These are phyloP conservation scores for Fusarium sp. DNA, from an alignment of 2,329 filamentous ascomycete species.

Conservation along the genomic window DNA sequence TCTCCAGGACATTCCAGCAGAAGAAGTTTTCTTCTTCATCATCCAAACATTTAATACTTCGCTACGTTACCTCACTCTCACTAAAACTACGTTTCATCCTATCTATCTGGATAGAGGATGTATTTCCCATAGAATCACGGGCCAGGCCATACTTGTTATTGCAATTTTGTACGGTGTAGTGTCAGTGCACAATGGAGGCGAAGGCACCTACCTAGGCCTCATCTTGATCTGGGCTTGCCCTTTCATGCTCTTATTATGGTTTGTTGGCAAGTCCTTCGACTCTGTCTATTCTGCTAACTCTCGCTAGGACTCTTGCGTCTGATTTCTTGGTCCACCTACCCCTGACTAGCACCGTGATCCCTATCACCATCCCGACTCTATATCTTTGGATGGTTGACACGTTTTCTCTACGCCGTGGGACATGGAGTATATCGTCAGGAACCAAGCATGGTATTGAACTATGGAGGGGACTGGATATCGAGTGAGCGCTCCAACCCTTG, in stretches of 20 bases:
- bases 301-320: slow-evolving; percentile 71
- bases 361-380: slow-evolving; percentile 72
- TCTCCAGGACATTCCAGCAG: slow-evolving; percentile 73
- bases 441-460: slow-evolving; percentile 75
- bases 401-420: slow-evolving; percentile 73
- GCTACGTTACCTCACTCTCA: slow-evolving; percentile 74
- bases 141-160: slow-evolving; percentile 61
- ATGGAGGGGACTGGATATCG: slow-evolving; percentile 75
- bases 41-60: slow-evolving; percentile 81
- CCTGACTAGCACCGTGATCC: slow-evolving; percentile 64
- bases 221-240: slow-evolving; percentile 77
- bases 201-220: slow-evolving; percentile 75
- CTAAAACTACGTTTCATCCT: slow-evolving; percentile 69
- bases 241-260: slow-evolving; percentile 65
- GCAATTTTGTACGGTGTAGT: slow-evolving; percentile 57
- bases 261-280: not conserved
- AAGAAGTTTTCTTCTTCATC: slow-evolving; percentile 83
- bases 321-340: slow-evolving; percentile 73
- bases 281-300: not conserved
- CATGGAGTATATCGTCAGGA: slow-evolving; percentile 76
- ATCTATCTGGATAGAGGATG: slow-evolving; percentile 53
- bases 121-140: slow-evolving; percentile 51
- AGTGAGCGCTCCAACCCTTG: slow-evolving; percentile 48
- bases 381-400: slow-evolving; percentile 82
- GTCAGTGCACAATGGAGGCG: slow-evolving; percentile 58